Base-by-base conservation (phyloP, 2,329 filamentous ascomycete genomes). In the Cladorrhinum sp. region DNA sequence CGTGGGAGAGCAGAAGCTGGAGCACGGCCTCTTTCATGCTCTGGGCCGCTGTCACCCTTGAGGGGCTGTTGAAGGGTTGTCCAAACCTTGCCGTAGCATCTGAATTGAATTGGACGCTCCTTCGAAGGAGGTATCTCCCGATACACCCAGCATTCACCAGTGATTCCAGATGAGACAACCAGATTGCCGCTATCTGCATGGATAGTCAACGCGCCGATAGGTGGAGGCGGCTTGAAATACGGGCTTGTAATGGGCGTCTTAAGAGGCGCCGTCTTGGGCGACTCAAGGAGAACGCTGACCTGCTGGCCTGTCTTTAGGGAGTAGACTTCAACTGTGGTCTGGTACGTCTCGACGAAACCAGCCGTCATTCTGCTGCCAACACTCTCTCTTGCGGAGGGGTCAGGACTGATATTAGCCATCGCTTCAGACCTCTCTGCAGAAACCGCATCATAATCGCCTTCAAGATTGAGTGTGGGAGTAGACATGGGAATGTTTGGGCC, bases 1-100 rank as follows among this genome's bases (percentile, higher is more conserved):
- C 78, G 76, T 49, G 74, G 70, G 29, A 76, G 72, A 50, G 73
- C 63, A 1, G 75, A 67, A 50, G 73, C 63, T 1, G 75, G 68
- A 22, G 70, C 72, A 24, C 75, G 71, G 38, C 72, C 73, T 60
- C 76, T 75, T 62, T 81, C 79, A 16, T 72, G 66, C 62, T 85
- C 82, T 60, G 81, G 77, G 1, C 75, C 67, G 24, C 77, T 71
- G 27, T 83, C 79, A 23, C 77, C 77, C 61, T 80, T 79, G 18
- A 78, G 74, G 27, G 78, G 77, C 65, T 86, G 83, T 70, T 95
- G 91, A 25, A 96, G 79, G 50, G 87, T 88, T 0, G 95, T 97
- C 95, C 95, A 99, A 18, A 96, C 78, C 76, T 99, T 99, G 20
- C 89, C 93, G 58, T 95, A 80, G 68, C 92, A 97, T 38, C 75